Evolutionary conservation across 306 rosid species (phyloP).

Genomic region (Cucurbita argyrosperma): DNA sequence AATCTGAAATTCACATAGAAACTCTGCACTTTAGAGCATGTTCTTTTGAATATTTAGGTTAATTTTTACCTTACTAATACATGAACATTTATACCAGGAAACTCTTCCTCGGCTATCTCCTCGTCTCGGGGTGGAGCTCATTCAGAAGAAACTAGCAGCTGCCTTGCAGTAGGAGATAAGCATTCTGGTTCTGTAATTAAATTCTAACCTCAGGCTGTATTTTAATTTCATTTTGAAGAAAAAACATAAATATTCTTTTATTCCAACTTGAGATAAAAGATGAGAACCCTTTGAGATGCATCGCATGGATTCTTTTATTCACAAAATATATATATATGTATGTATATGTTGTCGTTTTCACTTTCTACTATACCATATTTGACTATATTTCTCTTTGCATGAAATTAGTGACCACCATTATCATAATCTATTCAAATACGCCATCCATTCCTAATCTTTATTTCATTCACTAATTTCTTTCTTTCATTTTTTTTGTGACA

Average conservation of each 20-base stretch:
- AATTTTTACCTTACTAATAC: conserved; percentile 7
- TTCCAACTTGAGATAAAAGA: conserved; percentile 4
- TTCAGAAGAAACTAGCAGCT: conserved; percentile 73
- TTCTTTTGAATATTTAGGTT: not conserved
- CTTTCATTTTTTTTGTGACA: not conserved
- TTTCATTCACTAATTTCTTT: not conserved
- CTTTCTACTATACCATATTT: conserved; percentile 3
- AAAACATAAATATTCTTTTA: not conserved
- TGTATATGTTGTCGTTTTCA: not conserved
- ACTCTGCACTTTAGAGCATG: not conserved
- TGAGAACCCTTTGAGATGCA: not conserved
- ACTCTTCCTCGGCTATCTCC: conserved; percentile 68
- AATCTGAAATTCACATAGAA: not conserved
- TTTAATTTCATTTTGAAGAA: not conserved
- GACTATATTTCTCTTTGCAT: conserved; percentile 6
- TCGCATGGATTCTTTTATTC: not conserved
- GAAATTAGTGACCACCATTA: conserved; percentile 4
- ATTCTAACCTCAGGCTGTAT: not conserved
- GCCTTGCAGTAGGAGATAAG: conserved; percentile 33
- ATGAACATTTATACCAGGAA: conserved; percentile 36
- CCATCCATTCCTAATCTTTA: not conserved
- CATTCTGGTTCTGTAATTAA: not conserved
- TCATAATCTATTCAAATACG: not conserved
- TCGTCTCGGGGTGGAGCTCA: conserved; percentile 71
- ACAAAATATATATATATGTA: not conserved